Conservation (phyloP, 139 green algal genomes). For the Desmodesmus armatus region DNA sequence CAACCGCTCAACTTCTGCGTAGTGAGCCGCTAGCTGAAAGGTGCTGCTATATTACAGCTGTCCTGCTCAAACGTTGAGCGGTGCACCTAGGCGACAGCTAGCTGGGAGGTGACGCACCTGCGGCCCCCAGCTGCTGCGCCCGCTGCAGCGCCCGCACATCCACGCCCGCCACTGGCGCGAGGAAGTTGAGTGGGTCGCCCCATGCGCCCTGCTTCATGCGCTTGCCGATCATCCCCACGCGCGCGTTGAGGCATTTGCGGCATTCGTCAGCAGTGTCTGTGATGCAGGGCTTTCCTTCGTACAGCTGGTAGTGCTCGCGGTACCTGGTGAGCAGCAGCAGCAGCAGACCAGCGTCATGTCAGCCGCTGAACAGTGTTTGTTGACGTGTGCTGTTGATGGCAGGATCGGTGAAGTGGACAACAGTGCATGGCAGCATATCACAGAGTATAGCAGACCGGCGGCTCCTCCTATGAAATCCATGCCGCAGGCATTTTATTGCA, state of each 20-base stretch:
- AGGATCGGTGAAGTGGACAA: too few relatives aligned
- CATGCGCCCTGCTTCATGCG: conserved; percentile 52
- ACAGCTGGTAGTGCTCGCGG: conserved; percentile 69
- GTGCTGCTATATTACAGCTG: too few relatives aligned
- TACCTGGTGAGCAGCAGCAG: conserved; percentile 47
- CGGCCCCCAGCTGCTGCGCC: not conserved
- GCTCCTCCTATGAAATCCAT: too few relatives aligned
- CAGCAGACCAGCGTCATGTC: too few relatives aligned
- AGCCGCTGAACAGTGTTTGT: too few relatives aligned
- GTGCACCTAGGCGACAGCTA: too few relatives aligned
- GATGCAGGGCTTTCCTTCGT: conserved; percentile 82
- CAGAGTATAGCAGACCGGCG: too few relatives aligned
- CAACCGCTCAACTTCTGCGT: too few relatives aligned
- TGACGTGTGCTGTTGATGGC: too few relatives aligned
- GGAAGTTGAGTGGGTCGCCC: conserved; percentile 69
- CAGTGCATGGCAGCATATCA: too few relatives aligned
- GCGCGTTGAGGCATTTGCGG: conserved; percentile 69
- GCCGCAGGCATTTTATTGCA: too few relatives aligned
- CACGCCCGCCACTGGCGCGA: conserved; percentile 39
- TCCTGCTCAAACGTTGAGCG: too few relatives aligned
- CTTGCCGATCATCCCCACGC: conserved; percentile 69
- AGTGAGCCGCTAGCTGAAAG: not conserved
- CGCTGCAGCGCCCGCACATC: conserved; percentile 7
- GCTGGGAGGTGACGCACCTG: not conserved
- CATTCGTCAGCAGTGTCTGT: conserved; percentile 80